These are phyloP conservation scores for Nemania sp. DNA, from an alignment of 2,329 filamentous ascomycete genomes.

Conservation along the genomic window DNA sequence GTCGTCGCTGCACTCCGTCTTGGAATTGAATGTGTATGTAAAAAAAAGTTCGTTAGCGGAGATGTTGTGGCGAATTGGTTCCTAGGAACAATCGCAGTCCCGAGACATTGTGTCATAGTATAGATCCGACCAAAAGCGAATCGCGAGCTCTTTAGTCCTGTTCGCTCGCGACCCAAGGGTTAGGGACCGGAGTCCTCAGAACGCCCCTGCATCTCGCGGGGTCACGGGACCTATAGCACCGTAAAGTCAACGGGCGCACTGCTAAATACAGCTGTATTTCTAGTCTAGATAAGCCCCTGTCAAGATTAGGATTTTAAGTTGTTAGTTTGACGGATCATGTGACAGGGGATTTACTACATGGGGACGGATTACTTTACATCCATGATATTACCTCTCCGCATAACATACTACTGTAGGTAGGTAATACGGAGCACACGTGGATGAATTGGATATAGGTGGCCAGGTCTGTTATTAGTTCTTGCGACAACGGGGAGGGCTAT, in stretches of 20 bases:
- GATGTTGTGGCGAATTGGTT: background rate
- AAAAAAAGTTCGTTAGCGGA: background rate
- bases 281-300: no score
- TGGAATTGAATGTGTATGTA: constrained; percentile 11
- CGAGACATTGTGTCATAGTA: constrained; percentile 6
- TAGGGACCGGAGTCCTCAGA: constrained; percentile 1
- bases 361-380: constrained; percentile 2
- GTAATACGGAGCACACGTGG: constrained; percentile 2
- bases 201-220: constrained; percentile 11
- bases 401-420: no score
- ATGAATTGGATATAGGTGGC: background rate
- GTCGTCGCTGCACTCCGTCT: constrained; percentile 9
- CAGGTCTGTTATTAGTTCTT: background rate
- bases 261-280: no score
- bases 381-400: no score
- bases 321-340: constrained; percentile 7
- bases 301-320: background rate
- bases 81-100: background rate
- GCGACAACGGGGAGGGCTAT: constrained; percentile 34
- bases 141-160: constrained; percentile 6
- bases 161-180: constrained; percentile 5
- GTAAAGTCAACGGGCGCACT: background rate
- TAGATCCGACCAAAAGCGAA: constrained; percentile 23
- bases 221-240: constrained; percentile 14
- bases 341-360: constrained; percentile 6